Evolutionary conservation across 2,329 filamentous ascomycete species (phyloP), one percentile per base, ranked within the genome.

Genomic region (Phaeosphaeria sp.): DNA sequence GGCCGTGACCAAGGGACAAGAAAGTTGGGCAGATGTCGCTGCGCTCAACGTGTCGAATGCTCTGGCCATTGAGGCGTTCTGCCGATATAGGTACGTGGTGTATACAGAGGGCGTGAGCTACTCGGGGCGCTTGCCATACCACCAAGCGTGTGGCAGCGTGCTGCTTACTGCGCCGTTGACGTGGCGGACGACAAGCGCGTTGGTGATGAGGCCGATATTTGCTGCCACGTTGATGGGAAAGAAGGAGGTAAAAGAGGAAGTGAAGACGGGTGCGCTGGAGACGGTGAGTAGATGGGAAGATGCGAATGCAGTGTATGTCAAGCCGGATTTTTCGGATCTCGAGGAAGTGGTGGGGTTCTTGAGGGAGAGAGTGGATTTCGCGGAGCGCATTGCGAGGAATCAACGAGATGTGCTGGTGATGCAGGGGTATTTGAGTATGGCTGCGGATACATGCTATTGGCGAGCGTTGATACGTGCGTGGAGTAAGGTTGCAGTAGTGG

Each of bases 31-130:
- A 15, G 62, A 69, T 45, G 61, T 71, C 9, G 42, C 59, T 15
- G 56, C 57, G 20, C 45, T 71, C 44, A 55, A 33, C 17, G 36
- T 4, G 17, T 36, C 48, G 9, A 67, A 64, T 49, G 27, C 24
- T 17, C 22, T 67, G 44, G 13, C 18, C 3, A 65, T 68, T 36
- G 57, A 68, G 20, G 50, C 61, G 0, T 68, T 68, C 39, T 68
- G 65, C 46, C 39, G 43, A 22, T 65, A 62, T 47, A 68, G 53
- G 44, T 66, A 68, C 42, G 53, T 66, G 3, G 49, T 68, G 36
- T 68, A 68, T 53, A 65, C 65, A 2, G 65, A 68, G 51, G 65
- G 65, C 15, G 65, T 68, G 22, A 65, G 61, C 11, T 68, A 66
- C 45, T 65, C 61, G 15, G 65, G 65, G 9, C 27, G 65, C 11